Evolutionary conservation across 2,329 filamentous ascomycete species (phyloP), one percentile per base, ranked within the genome.

Genomic region (Fusarium mangiferae): DNA sequence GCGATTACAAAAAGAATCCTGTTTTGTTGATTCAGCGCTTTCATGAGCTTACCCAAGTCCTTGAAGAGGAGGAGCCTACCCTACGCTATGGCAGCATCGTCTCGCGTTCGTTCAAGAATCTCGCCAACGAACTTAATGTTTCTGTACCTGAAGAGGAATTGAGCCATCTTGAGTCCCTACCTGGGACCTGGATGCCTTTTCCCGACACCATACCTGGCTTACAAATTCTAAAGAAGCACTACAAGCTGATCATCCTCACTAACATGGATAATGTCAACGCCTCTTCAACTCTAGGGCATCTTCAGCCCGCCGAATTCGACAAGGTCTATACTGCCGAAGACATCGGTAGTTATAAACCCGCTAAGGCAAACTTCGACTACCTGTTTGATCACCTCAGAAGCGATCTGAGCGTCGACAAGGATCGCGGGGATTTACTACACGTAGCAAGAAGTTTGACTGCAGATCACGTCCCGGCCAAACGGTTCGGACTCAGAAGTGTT

Each of bases 401-500:
- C 8, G 68, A 71, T 24, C 55, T 68, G 14, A 6, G 20, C 20
- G 35, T 71, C 5, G 24, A 62, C 49, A 72, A 46, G 62, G 62
- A 72, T 15, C 28, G 35, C 33, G 56, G 39, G 15, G 51, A 68
- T 2, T 39, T 72, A 11, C 20, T 72, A 9, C 62, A 72, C 15
- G 68, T 71, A 10, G 68, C 68, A 13, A 70, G 68, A 57, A 72
- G 68, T 24, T 36, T 71, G 26, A 72, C 46, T 26, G 68, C 68
- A 14, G 68, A 71, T 42, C 68, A 72, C 22, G 44, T 71, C 5
- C 61, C 68, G 3, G 68, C 68, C 2, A 72, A 72, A 24, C 17
- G 35, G 33, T 24, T 68, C 9, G 56, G 51, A 3, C 18, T 72
- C 1, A 44, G 30, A 8, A 72, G 68, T 14, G 62, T 72, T 20